Percentiles rank a stretch among this genome's conserved stretches.
phyloP scores from a whole-genome alignment of 495 filamentous ascomycete genomes.

The Lasiosphaeria miniovina region DNA sequence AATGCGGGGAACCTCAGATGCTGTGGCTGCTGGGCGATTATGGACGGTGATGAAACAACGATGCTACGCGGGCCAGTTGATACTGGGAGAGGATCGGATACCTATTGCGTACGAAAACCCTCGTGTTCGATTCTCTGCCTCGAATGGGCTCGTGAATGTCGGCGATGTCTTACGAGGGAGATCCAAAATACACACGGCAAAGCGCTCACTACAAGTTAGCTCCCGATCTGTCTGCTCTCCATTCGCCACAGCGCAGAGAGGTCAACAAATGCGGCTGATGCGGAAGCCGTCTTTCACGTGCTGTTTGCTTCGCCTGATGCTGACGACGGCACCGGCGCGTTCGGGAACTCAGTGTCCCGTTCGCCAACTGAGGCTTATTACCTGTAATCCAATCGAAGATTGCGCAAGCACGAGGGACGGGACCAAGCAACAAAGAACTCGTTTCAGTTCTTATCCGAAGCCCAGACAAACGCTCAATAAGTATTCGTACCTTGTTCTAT shows the following conservation, averaged over 20 bases:
- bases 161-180: no score
- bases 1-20: constrained; percentile 5
- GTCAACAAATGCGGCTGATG: neutral
- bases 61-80: constrained; percentile 19
- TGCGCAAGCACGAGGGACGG: neutral
- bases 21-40: constrained; percentile 3
- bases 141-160: no score
- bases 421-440: no score
- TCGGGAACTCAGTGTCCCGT: neutral
- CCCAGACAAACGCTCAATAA: no score
- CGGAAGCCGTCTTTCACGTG: neutral
- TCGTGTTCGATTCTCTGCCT: neutral
- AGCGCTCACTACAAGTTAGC: no score
- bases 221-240: no score
- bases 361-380: neutral
- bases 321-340: constrained; percentile 5
- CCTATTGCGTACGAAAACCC: neutral
- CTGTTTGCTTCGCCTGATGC: neutral
- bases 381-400: neutral
- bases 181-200: no score
- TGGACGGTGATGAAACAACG: constrained; percentile 32
- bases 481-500: no score
- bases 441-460: no score
- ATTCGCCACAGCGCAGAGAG: neutral
- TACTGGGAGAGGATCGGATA: neutral